Evolutionary conservation across 1,139 yeast genomes (phyloP).

Genomic region (Kluyveromyces marxianus): DNA sequence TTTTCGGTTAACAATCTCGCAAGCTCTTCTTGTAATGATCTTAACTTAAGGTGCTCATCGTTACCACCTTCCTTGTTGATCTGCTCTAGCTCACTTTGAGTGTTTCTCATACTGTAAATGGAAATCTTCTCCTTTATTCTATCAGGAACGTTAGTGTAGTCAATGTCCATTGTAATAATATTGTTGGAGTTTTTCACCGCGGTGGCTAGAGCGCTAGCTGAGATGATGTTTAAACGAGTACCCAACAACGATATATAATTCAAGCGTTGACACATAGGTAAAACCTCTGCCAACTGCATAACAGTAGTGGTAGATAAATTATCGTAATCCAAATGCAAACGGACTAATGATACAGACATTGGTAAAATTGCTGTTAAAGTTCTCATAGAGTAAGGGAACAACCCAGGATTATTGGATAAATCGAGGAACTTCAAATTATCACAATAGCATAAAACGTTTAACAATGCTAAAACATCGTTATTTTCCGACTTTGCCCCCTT

Average conservation of each 20-base stretch:
- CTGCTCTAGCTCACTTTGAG: constrained; percentile 40
- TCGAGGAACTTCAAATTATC: constrained; percentile 58
- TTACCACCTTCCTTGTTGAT: constrained; percentile 10
- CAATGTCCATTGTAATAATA: constrained; percentile 54
- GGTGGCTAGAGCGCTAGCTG: constrained; percentile 51
- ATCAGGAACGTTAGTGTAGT: constrained; percentile 45
- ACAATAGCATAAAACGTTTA: constrained; percentile 35
- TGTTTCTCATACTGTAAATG: constrained; percentile 61
- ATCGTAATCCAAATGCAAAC: constrained; percentile 59
- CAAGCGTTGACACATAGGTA: constrained; percentile 54
- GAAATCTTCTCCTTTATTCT: constrained; percentile 54
- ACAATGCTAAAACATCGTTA: constrained; percentile 25
- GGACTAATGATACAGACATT: constrained; percentile 44
- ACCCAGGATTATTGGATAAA: constrained; percentile 53
- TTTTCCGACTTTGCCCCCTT: constrained; percentile 22
- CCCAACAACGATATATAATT: constrained; percentile 57
- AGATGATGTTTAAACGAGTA: constrained; percentile 42
- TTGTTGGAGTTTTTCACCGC: constrained; percentile 52
- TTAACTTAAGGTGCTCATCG: constrained; percentile 14
- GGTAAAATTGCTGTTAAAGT: constrained; percentile 49
- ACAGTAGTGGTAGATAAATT: constrained; percentile 41
- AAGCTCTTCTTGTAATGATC: constrained; percentile 30
- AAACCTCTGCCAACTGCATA: constrained; percentile 48
- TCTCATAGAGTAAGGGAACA: constrained; percentile 41
- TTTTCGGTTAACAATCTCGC: constrained; percentile 27